Evolutionary conservation across 441 rosid genomes (phyloP).

Genomic region (Pelargonium fulgidum): DNA sequence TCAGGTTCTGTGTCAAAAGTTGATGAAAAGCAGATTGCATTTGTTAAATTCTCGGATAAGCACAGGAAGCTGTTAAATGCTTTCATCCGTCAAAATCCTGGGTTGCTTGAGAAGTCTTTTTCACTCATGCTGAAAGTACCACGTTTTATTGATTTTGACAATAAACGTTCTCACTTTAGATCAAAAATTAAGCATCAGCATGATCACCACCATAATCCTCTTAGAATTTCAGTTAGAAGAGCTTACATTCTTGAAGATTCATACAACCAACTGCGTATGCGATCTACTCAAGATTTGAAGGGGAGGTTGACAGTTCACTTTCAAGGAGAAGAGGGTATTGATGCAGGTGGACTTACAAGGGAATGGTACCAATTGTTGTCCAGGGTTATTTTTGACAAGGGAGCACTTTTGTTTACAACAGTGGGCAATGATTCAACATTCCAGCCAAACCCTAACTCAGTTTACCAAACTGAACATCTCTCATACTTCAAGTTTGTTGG

Average conservation of each 20-base stretch:
- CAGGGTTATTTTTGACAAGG: conserved; percentile 93
- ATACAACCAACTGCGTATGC: conserved; percentile 94
- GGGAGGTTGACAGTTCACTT: conserved; percentile 94
- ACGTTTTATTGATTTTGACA: conserved; percentile 92
- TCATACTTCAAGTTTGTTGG: conserved; percentile 97
- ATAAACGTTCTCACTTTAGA: conserved; percentile 88
- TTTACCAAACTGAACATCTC: conserved; percentile 92
- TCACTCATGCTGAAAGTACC: conserved; percentile 94
- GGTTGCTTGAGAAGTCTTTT: conserved; percentile 82
- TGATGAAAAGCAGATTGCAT: conserved; percentile 62
- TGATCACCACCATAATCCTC: conserved; percentile 81
- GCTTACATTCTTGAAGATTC: conserved; percentile 97
- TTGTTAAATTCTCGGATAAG: conserved; percentile 87
- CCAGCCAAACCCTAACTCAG: conserved; percentile 98
- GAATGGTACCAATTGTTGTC: conserved; percentile 98
- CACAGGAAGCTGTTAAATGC: conserved; percentile 90
- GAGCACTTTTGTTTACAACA: conserved; percentile 87
- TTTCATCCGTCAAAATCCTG: conserved; percentile 83
- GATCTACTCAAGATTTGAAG: conserved; percentile 79
- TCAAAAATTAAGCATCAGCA: conserved; percentile 90
- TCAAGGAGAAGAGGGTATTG: conserved; percentile 99
- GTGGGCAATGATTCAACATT: conserved; percentile 92
- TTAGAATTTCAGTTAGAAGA: conserved; percentile 83
- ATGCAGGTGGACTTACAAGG: conserved; percentile 97
- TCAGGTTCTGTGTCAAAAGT: conserved; percentile 51